Evolutionary conservation across 176 grass and related monocot genomes (phyloP), one percentile per base, ranked within the genome.

Genomic region (Ensete glaucum): DNA sequence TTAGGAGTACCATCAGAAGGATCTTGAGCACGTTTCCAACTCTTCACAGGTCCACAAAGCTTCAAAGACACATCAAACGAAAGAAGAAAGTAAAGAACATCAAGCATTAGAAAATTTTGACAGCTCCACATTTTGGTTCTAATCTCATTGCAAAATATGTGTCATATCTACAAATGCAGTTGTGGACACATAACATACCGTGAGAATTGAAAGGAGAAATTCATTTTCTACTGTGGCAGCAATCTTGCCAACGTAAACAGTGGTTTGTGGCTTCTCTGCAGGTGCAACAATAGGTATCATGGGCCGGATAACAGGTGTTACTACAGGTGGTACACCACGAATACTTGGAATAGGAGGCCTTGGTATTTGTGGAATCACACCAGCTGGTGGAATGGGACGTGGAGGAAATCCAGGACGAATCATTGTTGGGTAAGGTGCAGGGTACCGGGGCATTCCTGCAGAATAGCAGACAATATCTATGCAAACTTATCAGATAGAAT

Each of bases 241-340:
- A 79, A 99, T 99, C 83, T 99, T 99, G 73, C 96, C 96, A 67
- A 99, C 82, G 79, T 99, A 99, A 86, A 99, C 96, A 72, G 96
- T 92, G 65, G 91, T 99, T 50, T 92, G 96, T 29, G 86, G 96
- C 73, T 99, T 99, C 76, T 94, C 96, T 70, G 81, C 20, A 43
- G 81, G 75, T 67, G 82, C 82, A 72, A 82, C 58, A 54, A 80
- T 64, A 62, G 86, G 84, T 76, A 66, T 26, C 75, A 87, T 76
- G 43, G 91, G 85, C 77, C 96, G 83, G 59, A 77, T 76, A 60
- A 74, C 51, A 73, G 86, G 86, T 64, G 82, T 70, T 49, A 85
- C 82, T 74, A 89, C 62, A 43, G 82, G 87, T 64, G 85, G 85
- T 60, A 84, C 54, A 81, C 82, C 71, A 50, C 85, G 79, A 24